These are phyloP conservation scores for Daldinia vernicosa DNA, from an alignment of 495 filamentous ascomycete species.

Conservation along the genomic window DNA sequence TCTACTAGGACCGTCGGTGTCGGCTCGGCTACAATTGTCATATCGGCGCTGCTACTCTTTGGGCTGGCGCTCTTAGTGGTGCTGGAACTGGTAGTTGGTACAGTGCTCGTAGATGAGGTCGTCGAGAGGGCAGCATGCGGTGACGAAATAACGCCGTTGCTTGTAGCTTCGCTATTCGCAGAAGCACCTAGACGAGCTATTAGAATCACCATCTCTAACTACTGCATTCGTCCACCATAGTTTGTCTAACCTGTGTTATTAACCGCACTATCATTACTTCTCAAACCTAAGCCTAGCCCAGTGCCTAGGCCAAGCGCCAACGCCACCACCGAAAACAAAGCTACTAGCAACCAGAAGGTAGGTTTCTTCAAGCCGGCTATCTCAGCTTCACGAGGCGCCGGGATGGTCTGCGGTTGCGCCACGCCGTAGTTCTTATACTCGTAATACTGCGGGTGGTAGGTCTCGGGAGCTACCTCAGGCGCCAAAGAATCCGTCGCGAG, in stretches of 20 bases:
- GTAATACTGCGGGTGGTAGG: background rate
- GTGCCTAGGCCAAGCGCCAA: constrained; percentile 23
- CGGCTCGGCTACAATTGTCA: background rate
- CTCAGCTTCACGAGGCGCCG: background rate
- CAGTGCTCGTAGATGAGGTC: background rate
- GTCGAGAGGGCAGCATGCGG: background rate
- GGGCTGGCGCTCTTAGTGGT: background rate
- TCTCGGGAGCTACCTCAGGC: constrained; percentile 11
- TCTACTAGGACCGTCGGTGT: background rate
- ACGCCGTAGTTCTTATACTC: background rate
- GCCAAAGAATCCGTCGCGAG: background rate
- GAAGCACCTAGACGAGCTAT: background rate
- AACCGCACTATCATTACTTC: background rate
- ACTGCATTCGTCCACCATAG: background rate
- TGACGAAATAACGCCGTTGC: background rate
- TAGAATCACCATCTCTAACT: background rate
- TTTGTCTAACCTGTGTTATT: background rate
- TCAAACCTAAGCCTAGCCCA: constrained; percentile 6
- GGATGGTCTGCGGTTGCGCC: background rate
- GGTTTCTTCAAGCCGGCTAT: constrained; percentile 14
- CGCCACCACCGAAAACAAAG: constrained; percentile 11
- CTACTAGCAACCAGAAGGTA: constrained; percentile 25
- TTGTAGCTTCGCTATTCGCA: background rate
- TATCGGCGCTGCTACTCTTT: background rate
- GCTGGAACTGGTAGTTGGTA: background rate